Evolutionary conservation across 345 rosid species (phyloP), one percentile per base, ranked within the genome.

Genomic region (Citrus mangshanensis): DNA sequence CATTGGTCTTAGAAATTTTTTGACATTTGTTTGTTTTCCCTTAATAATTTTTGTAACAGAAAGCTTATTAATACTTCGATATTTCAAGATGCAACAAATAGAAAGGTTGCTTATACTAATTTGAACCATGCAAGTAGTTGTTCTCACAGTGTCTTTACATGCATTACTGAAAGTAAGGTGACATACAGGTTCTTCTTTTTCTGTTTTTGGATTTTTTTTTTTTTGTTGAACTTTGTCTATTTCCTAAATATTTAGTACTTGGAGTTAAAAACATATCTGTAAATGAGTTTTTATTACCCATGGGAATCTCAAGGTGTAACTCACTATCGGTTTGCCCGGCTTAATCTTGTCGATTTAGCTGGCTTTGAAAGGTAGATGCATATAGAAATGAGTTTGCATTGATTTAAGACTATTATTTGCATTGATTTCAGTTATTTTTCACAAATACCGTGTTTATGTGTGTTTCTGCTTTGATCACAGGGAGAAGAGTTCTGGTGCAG

Each of bases 401-500:
- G 42, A 65, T 56, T 22, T 68, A 21, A 40, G 9, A 24, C n/a
- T 25, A 19, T 24, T 61, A 35, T 13, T 30, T 59, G 3, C 22
- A 49, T n/a, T 61, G 56, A 6, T 61, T 72, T 61, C 21, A 74
- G 58, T 25, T 22, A 34, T 54, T 16, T 61, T 63, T 77, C 12
- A 38, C 32, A 38, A 51, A 51, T 37, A 37, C 40, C 35, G 34
- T 25, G 77, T 78, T 80, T 80, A 81, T 80, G 30, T 40, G 34
- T 25, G 77, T 78, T 80, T 80, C 76, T 81, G 30, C 27, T 76
- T 25, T 38, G 21, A 61, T 74, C 60, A 46, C 81, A 94, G 98
- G 85, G 98, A 97, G 77, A 97, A 97, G 87, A 91, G 93, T 83
- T 97, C 99, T 79, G 98, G 98, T 64, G 98, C 99, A 75, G 99